Evolutionary conservation across 495 filamentous ascomycete species (phyloP), one percentile per base, ranked within the genome.

Genomic region (Podospora bellae-mahoneyi): DNA sequence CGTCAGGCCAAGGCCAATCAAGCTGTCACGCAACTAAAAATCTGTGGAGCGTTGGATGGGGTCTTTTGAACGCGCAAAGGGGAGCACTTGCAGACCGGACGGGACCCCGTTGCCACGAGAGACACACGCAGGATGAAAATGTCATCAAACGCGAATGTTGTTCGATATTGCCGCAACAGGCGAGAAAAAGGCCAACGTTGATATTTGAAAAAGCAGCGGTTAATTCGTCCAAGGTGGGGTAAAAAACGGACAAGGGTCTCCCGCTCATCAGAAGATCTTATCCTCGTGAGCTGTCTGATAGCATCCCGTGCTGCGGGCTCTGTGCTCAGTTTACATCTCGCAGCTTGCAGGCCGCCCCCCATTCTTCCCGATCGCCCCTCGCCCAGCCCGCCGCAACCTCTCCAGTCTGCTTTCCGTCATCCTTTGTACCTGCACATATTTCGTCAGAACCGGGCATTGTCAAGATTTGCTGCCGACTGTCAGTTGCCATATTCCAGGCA

Each of bases 381-480:
- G n/a, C 55, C 55, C n/a, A 58, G 7, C 6, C 55, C 18, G 18
- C 55, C 55, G 5, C n/a, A 15, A 58, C 18, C 55, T 58, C 55
- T 58, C 55, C 55, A 15, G 55, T 58, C 55, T 58, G n/a, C 55
- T 58, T 58, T 58, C 55, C 55, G 55, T 58, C 55, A 58, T 58
- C 55, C 55, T 58, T 58, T 58, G 55, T 58, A 58, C 55, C 55
- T 58, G 55, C 55, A 58, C 55, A 18, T 26, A 34, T 62, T 39
- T 62, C 60, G 60, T 62, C 60, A 62, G 60, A 60, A 26, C 27
- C 60, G 16, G 60, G 60, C 30, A 62, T 62, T 34, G 60, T 27
- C 61, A 44, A 27, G 32, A 63, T 48, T 48, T 63, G 28, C n/a
- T n/a, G 61, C 20, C 4, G 30, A 63, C 30, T 13, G 19, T 34